Evolutionary conservation across 805 yeast species (phyloP).

Genomic region (Candida yuanshanica): DNA sequence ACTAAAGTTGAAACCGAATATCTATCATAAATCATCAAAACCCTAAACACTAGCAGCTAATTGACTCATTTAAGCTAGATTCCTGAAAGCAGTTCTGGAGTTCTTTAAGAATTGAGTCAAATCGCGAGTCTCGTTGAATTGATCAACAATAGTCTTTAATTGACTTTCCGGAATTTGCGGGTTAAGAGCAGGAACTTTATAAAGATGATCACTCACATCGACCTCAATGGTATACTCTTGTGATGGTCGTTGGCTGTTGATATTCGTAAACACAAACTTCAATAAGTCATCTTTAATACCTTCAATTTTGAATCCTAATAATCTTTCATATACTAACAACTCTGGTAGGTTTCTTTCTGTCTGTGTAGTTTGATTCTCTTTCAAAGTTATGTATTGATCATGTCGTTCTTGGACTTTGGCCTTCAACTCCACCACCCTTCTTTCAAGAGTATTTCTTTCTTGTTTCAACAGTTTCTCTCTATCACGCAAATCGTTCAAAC

Average conservation of each 20-base stretch:
- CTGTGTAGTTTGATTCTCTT: slow-evolving; percentile 36
- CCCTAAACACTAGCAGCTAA: too few relatives aligned
- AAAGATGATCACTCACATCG: slow-evolving; percentile 38
- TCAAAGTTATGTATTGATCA: slow-evolving; percentile 28
- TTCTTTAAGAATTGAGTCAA: slow-evolving; percentile 19
- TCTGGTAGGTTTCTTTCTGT: slow-evolving; percentile 46
- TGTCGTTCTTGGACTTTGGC: slow-evolving; percentile 26
- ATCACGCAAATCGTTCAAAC: slow-evolving; percentile 24
- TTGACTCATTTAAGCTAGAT: background rate
- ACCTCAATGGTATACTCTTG: slow-evolving; percentile 39
- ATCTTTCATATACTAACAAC: slow-evolving; percentile 42
- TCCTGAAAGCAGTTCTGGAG: slow-evolving; percentile 17
- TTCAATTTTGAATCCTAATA: slow-evolving; percentile 51
- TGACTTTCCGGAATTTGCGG: slow-evolving; percentile 32
- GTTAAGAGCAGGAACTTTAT: slow-evolving; percentile 29
- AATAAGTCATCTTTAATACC: slow-evolving; percentile 42
- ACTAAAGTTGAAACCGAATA: too few relatives aligned
- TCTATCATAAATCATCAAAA: too few relatives aligned
- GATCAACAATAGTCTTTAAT: slow-evolving; percentile 10
- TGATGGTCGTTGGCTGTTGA: slow-evolving; percentile 38
- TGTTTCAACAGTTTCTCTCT: slow-evolving; percentile 31
- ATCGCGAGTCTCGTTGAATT: slow-evolving; percentile 16
- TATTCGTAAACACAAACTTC: slow-evolving; percentile 42
- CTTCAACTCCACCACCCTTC: slow-evolving; percentile 30
- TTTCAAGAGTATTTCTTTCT: slow-evolving; percentile 24